These are phyloP conservation scores for Stephania cephalantha DNA, from an alignment of 164 flowering plant genomes.

Conservation along the genomic window DNA sequence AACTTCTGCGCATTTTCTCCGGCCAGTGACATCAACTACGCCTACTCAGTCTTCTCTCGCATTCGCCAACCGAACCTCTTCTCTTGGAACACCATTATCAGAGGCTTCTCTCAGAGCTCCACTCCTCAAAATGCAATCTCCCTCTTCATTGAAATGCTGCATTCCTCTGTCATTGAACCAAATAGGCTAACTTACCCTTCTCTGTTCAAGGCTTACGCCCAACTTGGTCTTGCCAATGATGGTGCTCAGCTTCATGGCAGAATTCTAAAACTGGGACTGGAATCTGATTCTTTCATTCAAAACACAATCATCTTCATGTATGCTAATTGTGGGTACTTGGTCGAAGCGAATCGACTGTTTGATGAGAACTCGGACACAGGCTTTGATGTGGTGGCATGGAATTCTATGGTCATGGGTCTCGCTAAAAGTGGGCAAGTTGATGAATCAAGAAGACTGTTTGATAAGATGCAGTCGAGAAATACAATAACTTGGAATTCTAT, in stretches of 20 bases:
- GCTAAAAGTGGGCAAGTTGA: constrained; percentile 51
- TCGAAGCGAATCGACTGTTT: constrained; percentile 43
- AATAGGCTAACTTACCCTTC: constrained; percentile 61
- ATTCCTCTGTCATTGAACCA: constrained; percentile 26
- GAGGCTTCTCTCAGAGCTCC: constrained; percentile 61
- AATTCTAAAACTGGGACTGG: constrained; percentile 46
- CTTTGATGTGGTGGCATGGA: constrained; percentile 64
- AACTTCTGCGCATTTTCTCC: constrained; percentile 52
- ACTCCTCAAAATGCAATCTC: constrained; percentile 45
- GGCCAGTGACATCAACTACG: constrained; percentile 52
- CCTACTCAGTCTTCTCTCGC: constrained; percentile 44
- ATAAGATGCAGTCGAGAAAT: constrained; percentile 43
- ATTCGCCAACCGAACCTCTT: constrained; percentile 52
- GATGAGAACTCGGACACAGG: constrained; percentile 31
- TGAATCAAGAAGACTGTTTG: constrained; percentile 48
- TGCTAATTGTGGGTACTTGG: constrained; percentile 43
- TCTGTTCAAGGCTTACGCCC: constrained; percentile 62
- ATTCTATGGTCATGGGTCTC: constrained; percentile 61
- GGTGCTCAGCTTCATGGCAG: constrained; percentile 75
- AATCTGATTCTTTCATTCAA: constrained; percentile 45
- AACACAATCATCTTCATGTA: constrained; percentile 66
- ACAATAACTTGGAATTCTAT: constrained; percentile 63
- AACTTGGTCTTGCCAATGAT: constrained; percentile 43
- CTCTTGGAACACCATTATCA: constrained; percentile 67
- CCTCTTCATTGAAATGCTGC: constrained; percentile 55